A percentile compares a stretch with the other conserved stretches of the same genome.
Conservation (phyloP, 2,329 filamentous ascomycete genomes). For the Boeremia exigua region DNA sequence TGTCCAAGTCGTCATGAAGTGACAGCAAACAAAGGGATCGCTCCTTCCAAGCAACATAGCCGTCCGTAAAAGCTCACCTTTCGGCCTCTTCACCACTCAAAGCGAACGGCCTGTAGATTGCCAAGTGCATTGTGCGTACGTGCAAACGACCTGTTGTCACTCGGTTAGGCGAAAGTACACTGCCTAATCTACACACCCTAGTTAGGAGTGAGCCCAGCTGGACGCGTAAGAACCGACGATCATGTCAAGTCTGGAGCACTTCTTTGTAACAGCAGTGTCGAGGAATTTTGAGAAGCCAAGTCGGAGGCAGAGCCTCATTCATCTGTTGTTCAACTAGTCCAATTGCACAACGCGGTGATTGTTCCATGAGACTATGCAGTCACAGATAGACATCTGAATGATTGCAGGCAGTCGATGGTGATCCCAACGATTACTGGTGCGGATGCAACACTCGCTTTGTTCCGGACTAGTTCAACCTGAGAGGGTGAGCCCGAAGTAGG, state of each 20-base stretch:
- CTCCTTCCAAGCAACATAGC: background rate
- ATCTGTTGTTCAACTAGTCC: background rate
- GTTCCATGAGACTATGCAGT: background rate
- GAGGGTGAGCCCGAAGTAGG: no score
- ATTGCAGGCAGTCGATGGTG: background rate
- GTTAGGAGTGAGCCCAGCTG: background rate
- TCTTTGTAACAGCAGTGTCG: background rate
- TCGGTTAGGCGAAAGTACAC: background rate
- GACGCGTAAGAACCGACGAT: slow-evolving; percentile 1
- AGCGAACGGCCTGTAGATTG: background rate
- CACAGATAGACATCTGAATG: background rate
- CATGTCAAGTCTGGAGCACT: background rate
- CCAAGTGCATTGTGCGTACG: background rate
- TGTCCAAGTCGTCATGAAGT: background rate
- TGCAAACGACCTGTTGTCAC: background rate
- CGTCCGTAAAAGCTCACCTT: background rate
- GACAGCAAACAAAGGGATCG: background rate
- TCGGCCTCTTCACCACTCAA: background rate
- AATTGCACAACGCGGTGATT: background rate
- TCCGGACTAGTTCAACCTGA: no score
- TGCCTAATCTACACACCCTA: background rate
- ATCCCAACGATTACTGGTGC: background rate
- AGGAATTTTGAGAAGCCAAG: background rate
- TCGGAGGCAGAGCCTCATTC: background rate
- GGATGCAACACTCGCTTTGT: background rate